Evolutionary conservation across 2,329 filamentous ascomycete genomes (phyloP).

Genomic region (Cryphonectria carpinicola): DNA sequence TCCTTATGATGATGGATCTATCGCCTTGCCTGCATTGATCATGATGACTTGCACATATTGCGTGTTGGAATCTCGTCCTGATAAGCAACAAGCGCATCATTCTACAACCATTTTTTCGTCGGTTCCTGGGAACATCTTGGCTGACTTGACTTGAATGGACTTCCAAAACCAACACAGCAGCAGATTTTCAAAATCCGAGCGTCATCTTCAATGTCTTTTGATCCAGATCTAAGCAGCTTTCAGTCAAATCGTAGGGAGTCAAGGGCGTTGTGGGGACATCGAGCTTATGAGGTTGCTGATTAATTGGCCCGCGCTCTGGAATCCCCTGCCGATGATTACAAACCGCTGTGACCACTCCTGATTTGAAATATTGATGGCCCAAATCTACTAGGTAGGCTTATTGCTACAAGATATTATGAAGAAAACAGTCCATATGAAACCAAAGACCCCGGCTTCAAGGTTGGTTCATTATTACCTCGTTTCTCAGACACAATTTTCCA

Average conservation of each 20-base stretch:
- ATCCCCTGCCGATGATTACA: background rate
- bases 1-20: background rate
- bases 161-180: background rate
- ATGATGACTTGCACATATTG: background rate
- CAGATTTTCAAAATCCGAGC: background rate
- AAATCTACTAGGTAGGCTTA: background rate
- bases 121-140: background rate
- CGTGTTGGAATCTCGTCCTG: background rate
- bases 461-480: background rate
- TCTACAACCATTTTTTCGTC: background rate
- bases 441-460: background rate
- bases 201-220: background rate
- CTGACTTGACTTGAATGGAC: background rate
- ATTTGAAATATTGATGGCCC: background rate
- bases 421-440: background rate
- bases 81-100: background rate
- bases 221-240: background rate
- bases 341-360: background rate
- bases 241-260: background rate
- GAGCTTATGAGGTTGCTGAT: background rate
- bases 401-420: background rate
- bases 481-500: background rate
- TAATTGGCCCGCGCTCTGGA: background rate
- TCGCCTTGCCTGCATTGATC: background rate
- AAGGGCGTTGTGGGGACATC: background rate